A percentile compares a stretch with the other conserved stretches of the same genome.
Conservation (phyloP, 108 stramenopile genomes). For the Fragilariopsis cylindrus region DNA sequence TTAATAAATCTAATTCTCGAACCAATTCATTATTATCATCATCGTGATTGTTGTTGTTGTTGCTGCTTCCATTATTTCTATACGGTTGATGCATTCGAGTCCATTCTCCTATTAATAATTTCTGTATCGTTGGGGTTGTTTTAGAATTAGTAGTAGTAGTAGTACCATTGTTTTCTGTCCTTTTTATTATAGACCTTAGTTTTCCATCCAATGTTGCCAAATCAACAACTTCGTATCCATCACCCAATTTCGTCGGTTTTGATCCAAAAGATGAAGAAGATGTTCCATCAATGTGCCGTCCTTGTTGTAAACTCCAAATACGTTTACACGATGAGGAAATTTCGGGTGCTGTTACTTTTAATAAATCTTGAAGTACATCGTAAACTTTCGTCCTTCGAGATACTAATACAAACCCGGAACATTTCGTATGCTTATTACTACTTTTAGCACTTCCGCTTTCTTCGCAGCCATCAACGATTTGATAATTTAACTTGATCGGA, state of each 20-base stretch:
- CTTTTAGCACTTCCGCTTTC: not conserved
- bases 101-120: slow-evolving; percentile 58
- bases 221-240: slow-evolving; percentile 74
- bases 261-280: not conserved
- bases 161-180: slow-evolving; percentile 10
- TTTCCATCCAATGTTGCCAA: slow-evolving; percentile 31
- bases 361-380: slow-evolving; percentile 48
- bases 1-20: slow-evolving; percentile 47
- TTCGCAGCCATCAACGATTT: slow-evolving; percentile 31
- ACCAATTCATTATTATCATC: not conserved
- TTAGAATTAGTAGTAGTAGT: not conserved
- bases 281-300: too few relatives aligned
- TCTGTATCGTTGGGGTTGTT: slow-evolving; percentile 11
- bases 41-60: not conserved
- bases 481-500: slow-evolving; percentile 67
- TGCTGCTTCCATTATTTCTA: not conserved
- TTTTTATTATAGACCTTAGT: slow-evolving; percentile 8
- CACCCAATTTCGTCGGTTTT: slow-evolving; percentile 34
- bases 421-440: not conserved
- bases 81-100: slow-evolving; percentile 15
- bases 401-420: slow-evolving; percentile 62
- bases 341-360: slow-evolving; percentile 53
- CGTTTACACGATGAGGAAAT: slow-evolving; percentile 58
- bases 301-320: slow-evolving; percentile 50
- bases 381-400: slow-evolving; percentile 39